These are phyloP conservation scores for Cinnamomum chago DNA, from an alignment of 164 flowering plant species.

Conservation along the genomic window DNA sequence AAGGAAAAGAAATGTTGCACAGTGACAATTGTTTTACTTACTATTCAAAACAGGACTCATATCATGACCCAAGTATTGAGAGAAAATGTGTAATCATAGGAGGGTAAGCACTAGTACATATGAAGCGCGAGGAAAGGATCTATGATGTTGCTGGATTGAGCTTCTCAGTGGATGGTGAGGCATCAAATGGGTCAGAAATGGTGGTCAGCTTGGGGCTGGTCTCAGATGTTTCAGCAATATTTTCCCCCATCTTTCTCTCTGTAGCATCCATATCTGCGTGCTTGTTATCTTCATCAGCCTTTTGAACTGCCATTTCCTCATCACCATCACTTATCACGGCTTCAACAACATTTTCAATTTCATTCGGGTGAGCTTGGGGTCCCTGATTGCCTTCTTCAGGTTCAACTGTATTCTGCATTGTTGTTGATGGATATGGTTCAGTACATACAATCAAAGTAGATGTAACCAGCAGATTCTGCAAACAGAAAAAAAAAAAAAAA, in stretches of 20 bases:
- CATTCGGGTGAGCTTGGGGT: conserved; percentile 13
- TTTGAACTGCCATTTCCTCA: conserved; percentile 21
- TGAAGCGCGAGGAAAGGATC: neutral
- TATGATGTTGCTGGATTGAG: conserved; percentile 7
- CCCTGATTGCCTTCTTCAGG: conserved; percentile 24
- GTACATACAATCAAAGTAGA: conserved; percentile 48
- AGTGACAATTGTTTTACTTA: no score
- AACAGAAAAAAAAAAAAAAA: neutral
- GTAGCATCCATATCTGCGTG: conserved; percentile 1
- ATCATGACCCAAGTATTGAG: no score
- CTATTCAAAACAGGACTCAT: no score
- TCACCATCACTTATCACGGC: conserved; percentile 17
- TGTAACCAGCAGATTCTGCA: conserved; percentile 76
- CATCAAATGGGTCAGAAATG: conserved; percentile 12
- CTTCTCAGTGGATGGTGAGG: conserved; percentile 10
- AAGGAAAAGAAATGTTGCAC: no score
- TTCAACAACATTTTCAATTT: conserved; percentile 26
- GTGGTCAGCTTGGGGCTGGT: neutral
- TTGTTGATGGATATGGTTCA: conserved; percentile 45
- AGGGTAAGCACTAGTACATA: no score
- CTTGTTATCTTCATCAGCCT: conserved; percentile 9
- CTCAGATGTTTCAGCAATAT: neutral
- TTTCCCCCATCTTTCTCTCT: neutral
- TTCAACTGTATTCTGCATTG: conserved; percentile 24
- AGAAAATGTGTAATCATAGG: no score